These are phyloP conservation scores for Microdochium trichocladiopsis DNA, from an alignment of 2,329 filamentous ascomycete genomes.

Conservation along the genomic window DNA sequence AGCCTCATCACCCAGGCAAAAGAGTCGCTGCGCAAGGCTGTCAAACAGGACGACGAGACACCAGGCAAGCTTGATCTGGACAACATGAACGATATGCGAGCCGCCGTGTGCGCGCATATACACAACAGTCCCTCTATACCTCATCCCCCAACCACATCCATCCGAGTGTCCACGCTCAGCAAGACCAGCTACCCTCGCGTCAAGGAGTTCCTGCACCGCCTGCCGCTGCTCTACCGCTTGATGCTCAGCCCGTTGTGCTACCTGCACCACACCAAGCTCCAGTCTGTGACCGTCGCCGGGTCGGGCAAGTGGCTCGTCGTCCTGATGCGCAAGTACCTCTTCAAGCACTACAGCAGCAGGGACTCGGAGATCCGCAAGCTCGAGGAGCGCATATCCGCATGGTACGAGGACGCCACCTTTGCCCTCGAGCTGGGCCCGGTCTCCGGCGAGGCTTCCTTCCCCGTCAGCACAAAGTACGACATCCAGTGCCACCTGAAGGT, in stretches of 20 bases:
- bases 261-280: conserved; percentile 42
- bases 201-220: conserved; percentile 35
- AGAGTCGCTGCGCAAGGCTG: conserved; percentile 6
- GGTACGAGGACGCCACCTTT: conserved; percentile 45
- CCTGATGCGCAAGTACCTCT: conserved; percentile 38
- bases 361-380: conserved; percentile 36
- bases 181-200: conserved; percentile 18
- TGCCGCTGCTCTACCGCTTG: conserved; percentile 39
- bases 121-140: conserved; percentile 38
- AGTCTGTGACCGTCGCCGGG: conserved; percentile 39
- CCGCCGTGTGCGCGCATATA: conserved; percentile 39
- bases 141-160: conserved; percentile 38
- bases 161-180: conserved; percentile 37
- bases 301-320: conserved; percentile 42
- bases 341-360: conserved; percentile 36
- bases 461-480: conserved; percentile 37
- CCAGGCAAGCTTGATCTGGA: conserved; percentile 22
- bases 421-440: conserved; percentile 38
- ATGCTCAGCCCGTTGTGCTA: conserved; percentile 41
- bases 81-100: conserved; percentile 32
- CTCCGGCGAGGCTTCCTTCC: conserved; percentile 35
- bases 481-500: conserved; percentile 37
- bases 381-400: conserved; percentile 35
- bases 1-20: background rate
- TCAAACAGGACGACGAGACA: conserved; percentile 17